phyloP scores from a whole-genome alignment of 495 filamentous ascomycete species.

The Usnea hakonensis region DNA sequence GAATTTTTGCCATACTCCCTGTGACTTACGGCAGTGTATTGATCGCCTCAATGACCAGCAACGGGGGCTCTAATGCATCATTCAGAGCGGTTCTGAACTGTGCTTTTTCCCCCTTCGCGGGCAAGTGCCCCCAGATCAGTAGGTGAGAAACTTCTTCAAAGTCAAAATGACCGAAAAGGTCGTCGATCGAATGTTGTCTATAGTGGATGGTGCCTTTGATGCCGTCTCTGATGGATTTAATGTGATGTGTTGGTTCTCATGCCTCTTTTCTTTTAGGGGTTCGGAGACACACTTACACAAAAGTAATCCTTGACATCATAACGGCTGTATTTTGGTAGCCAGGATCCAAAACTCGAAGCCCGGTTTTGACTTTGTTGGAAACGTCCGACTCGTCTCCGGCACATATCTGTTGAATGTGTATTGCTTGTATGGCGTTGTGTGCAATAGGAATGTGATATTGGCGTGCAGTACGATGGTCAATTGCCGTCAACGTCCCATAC shows the following conservation, averaged over 20 bases:
- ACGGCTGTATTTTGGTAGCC: conserved; percentile 44
- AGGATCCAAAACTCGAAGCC: conserved; percentile 34
- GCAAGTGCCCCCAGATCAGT: conserved; percentile 37
- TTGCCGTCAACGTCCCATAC: too few species aligned
- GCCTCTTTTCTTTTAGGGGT: too few species aligned
- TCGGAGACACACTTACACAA: too few species aligned
- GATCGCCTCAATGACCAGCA: conserved; percentile 1
- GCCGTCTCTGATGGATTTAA: too few species aligned
- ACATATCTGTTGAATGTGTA: too few species aligned
- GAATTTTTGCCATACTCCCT: too few species aligned
- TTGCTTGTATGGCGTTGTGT: too few species aligned
- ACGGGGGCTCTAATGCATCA: neutral
- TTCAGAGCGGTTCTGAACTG: conserved; percentile 29
- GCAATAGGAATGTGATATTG: too few species aligned
- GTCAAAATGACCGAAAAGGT: conserved; percentile 33
- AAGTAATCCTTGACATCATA: conserved; percentile 37
- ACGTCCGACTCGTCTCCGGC: too few species aligned
- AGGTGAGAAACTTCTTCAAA: conserved; percentile 40
- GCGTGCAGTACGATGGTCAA: too few species aligned
- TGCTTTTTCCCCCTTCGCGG: conserved; percentile 33
- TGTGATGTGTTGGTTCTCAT: too few species aligned
- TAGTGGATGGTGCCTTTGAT: conserved; percentile 36
- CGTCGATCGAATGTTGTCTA: conserved; percentile 36
- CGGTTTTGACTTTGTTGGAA: neutral
- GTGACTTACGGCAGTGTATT: neutral